phyloP scores from a whole-genome alignment of 306 rosid genomes.

The Phaseolus lunatus region DNA sequence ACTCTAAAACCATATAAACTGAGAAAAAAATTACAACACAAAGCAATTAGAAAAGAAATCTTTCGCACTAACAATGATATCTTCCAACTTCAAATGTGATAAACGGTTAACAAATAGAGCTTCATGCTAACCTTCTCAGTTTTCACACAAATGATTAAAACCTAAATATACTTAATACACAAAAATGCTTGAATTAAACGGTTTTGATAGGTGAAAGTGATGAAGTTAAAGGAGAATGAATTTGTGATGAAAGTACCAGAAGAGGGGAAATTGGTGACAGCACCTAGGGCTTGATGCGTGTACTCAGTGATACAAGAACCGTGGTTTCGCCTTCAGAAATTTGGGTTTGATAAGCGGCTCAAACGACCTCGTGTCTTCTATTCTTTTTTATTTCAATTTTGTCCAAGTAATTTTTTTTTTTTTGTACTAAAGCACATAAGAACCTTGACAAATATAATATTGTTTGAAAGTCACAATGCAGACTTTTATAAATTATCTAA shows the following conservation, averaged over 20 bases:
- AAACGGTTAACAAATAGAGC: neutral
- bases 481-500: too few species aligned
- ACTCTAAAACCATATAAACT: slow-evolving; percentile 2
- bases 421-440: too few species aligned
- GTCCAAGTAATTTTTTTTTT: too few species aligned
- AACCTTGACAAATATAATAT: too few species aligned
- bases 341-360: neutral
- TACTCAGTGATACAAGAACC: neutral
- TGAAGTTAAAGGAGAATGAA: neutral
- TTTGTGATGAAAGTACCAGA: neutral
- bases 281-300: neutral
- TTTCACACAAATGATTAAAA: neutral
- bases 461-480: too few species aligned
- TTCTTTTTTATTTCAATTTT: too few species aligned
- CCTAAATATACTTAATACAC: neutral
- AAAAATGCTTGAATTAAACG: neutral
- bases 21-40: neutral
- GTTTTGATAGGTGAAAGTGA: neutral
- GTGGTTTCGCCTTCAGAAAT: neutral
- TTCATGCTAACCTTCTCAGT: neutral
- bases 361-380: neutral
- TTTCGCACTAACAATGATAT: neutral
- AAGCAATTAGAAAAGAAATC: neutral
- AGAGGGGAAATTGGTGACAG: neutral
- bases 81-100: neutral